phyloP scores from a whole-genome alignment of 2,329 filamentous ascomycete genomes.

The Aspergillus neotritici region DNA sequence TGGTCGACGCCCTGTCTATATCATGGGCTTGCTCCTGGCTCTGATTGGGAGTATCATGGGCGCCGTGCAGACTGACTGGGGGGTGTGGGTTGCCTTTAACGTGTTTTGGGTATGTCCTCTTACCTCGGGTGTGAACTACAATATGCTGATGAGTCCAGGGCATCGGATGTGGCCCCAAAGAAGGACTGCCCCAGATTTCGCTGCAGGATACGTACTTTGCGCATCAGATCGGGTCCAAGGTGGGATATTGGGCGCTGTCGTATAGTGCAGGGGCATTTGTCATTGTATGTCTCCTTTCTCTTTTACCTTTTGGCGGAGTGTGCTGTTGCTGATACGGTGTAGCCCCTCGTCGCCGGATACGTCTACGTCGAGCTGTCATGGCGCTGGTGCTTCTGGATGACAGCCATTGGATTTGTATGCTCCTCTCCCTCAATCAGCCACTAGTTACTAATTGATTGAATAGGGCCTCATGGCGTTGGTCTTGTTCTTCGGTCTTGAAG shows the following conservation, averaged over 20 bases:
- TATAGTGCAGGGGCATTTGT: neutral
- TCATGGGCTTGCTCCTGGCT: neutral
- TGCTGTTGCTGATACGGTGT: too few relatives aligned
- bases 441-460: too few relatives aligned
- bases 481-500: too few relatives aligned
- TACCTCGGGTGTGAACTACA: too few relatives aligned
- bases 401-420: slow-evolving; percentile 3
- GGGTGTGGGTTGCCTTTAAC: too few relatives aligned
- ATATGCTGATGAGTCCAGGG: neutral
- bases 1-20: neutral
- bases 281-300: too few relatives aligned
- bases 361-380: neutral
- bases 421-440: slow-evolving; percentile 1
- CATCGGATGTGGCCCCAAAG: neutral
- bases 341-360: slow-evolving; percentile 1
- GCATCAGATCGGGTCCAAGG: neutral
- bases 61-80: too few relatives aligned
- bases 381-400: slow-evolving; percentile 1
- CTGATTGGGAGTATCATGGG: neutral
- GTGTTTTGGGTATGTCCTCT: too few relatives aligned
- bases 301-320: too few relatives aligned
- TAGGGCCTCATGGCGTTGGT: too few relatives aligned
- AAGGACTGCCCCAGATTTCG: neutral
- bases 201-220: slow-evolving; percentile 2
- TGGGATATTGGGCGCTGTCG: slow-evolving; percentile 1